phyloP scores from a whole-genome alignment of 441 rosid species.

The Mallotus repandus region DNA sequence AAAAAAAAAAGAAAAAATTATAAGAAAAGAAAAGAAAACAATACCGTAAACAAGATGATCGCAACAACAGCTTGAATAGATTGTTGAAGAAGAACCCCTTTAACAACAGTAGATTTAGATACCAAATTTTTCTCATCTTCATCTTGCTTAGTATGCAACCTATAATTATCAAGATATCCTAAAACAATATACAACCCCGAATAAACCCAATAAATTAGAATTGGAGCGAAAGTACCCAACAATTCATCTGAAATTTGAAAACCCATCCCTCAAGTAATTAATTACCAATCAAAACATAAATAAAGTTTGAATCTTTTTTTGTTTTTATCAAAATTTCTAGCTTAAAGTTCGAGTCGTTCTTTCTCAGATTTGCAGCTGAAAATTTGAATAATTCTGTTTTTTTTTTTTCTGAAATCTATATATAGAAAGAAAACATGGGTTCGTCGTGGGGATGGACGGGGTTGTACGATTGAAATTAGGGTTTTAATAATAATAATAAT shows the following conservation, averaged over 20 bases:
- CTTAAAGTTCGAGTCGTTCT: no score
- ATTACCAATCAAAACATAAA: background rate
- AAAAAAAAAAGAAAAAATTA: background rate
- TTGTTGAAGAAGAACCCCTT: constrained; percentile 83
- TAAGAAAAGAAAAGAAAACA: background rate
- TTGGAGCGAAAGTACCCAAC: constrained; percentile 71
- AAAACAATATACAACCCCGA: constrained; percentile 63
- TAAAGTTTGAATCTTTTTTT: background rate
- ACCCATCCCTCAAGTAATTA: constrained; percentile 33
- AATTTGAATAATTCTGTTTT: no score
- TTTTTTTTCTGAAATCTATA: background rate
- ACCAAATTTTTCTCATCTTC: constrained; percentile 84
- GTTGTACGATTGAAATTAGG: constrained; percentile 8
- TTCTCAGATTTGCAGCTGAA: background rate
- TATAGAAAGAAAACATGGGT: background rate
- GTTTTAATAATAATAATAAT: constrained; percentile 1
- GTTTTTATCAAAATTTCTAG: background rate
- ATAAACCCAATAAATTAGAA: constrained; percentile 74
- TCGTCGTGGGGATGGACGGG: background rate
- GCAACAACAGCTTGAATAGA: constrained; percentile 72
- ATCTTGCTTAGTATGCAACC: constrained; percentile 69
- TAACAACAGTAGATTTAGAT: constrained; percentile 59
- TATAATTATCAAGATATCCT: constrained; percentile 56
- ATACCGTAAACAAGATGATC: constrained; percentile 64
- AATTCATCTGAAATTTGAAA: constrained; percentile 67